Percentiles rank a stretch among this genome's conserved stretches.
Conservation (phyloP, 148 eudicot genomes). For the Camellia lanceoleosa region DNA sequence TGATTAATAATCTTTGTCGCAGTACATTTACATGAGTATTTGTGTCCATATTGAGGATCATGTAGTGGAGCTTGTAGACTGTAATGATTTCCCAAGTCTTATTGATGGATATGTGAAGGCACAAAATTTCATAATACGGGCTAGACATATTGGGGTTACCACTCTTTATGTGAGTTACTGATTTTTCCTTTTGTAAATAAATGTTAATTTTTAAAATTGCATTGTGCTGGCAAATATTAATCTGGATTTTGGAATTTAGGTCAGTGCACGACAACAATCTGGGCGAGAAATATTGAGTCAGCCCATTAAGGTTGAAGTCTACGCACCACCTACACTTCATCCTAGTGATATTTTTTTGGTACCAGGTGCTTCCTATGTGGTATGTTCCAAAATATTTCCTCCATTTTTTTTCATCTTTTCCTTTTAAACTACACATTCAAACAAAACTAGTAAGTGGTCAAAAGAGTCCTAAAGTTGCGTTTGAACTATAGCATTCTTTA, state of each 20-base stretch:
- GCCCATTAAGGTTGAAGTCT: constrained; percentile 73
- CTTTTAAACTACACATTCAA: constrained; percentile 9
- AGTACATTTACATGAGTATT: constrained; percentile 73
- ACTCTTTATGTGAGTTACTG: constrained; percentile 59
- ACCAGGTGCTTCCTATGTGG: constrained; percentile 91
- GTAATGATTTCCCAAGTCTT: constrained; percentile 23
- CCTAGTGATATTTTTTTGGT: constrained; percentile 69
- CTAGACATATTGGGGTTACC: constrained; percentile 61
- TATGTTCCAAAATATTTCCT: constrained; percentile 26
- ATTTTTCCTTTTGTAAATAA: constrained; percentile 10
- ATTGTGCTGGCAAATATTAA: not conserved
- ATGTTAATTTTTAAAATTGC: constrained; percentile 9
- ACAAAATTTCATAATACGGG: constrained; percentile 58
- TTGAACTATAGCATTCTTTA: not conserved
- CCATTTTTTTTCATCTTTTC: not conserved
- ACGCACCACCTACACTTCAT: constrained; percentile 62
- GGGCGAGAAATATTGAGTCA: constrained; percentile 70
- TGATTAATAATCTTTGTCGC: constrained; percentile 18
- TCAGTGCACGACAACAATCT: constrained; percentile 67
- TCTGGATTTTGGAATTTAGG: constrained; percentile 31
- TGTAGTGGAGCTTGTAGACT: constrained; percentile 53
- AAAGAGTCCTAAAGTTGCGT: constrained; percentile 7
- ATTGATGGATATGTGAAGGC: constrained; percentile 38
- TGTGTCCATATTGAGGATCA: constrained; percentile 57
- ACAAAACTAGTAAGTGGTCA: not conserved